Evolutionary conservation across 176 grass and related monocot genomes (phyloP).

Genomic region (Canna indica): DNA sequence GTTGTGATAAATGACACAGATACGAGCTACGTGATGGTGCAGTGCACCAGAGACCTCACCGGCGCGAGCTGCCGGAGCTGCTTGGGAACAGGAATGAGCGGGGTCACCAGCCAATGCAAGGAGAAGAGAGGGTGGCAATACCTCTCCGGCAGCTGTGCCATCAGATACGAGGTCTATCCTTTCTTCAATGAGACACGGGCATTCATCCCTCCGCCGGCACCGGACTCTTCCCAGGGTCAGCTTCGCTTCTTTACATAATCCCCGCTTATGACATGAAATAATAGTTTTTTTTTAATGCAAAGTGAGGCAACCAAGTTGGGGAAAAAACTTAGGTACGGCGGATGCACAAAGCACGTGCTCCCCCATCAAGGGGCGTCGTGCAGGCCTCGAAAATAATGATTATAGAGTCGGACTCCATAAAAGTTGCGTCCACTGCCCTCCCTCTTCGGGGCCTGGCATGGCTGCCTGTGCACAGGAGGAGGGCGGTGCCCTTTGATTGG

Average conservation of each 20-base stretch:
- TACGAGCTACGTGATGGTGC: conserved; percentile 15
- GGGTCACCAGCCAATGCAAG: not conserved
- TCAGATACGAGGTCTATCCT: conserved; percentile 11
- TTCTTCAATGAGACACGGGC: not conserved
- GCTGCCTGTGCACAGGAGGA: no score
- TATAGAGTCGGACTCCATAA: no score
- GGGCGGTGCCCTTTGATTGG: no score
- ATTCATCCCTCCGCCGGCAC: not conserved
- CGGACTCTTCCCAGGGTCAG: not conserved
- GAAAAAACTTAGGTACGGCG: no score
- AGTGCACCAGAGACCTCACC: conserved; percentile 20
- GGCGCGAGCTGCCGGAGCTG: conserved; percentile 13
- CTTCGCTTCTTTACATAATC: not conserved
- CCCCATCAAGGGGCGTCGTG: no score
- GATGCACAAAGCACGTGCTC: no score
- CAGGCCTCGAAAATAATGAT: no score
- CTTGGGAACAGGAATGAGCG: not conserved
- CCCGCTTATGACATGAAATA: no score
- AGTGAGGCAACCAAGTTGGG: no score
- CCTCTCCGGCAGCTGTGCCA: conserved; percentile 9
- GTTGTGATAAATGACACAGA: not conserved
- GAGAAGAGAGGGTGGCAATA: not conserved
- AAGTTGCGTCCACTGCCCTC: no score
- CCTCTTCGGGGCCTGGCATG: no score
- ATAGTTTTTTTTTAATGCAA: no score